Evolutionary conservation across 495 filamentous ascomycete genomes (phyloP), one percentile per base, ranked within the genome.

Genomic region (Hypoxylon cercidicola): DNA sequence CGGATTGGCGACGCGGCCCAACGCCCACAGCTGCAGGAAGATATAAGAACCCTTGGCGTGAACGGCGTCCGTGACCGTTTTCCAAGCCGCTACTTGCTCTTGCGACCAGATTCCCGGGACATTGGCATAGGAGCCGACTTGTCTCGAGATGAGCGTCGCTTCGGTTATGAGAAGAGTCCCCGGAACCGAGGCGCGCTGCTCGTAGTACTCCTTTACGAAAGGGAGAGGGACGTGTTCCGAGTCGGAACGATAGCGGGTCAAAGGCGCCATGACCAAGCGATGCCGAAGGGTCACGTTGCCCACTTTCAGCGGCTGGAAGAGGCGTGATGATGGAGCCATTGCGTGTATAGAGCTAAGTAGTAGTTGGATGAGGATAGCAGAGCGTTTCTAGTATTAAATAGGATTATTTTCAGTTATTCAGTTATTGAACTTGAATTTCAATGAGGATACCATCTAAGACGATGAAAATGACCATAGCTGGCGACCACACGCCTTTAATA

Each of bases 101-200:
- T 77, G 59, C 20, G 67, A 83, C 64, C 75, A 89, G 64, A 91
- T 84, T 1, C 85, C 86, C 0, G 88, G 87, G 4, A 75, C 77
- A 63, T 86, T 82, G 23, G 64, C 41, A 68, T 77, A 84, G 35
- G 62, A 64, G 9, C 64, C 67, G 9, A 39, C 68, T 15, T 39
- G 20, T 15, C 54, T 64, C 0, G 70, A 61, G 20, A 70, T 57
- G 51, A 84, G 78, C 12, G 87, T 86, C 8, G 80, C 89, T 78
- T 92, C 90, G 6, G 82, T 81, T 64, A 90, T 86, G 46, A 88
- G 69, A 13, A 89, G 73, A 3, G 86, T 88, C 18, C 87, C 87
- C 4, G 84, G 79, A 4, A 79, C 75, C 46, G 81, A 81, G 51
- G 79, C 84, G 30, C 87, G 81, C 58, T 89, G 87, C 5, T 65